Conservation (phyloP, 2,329 filamentous ascomycete species). For the Parastagonospora avenae region DNA sequence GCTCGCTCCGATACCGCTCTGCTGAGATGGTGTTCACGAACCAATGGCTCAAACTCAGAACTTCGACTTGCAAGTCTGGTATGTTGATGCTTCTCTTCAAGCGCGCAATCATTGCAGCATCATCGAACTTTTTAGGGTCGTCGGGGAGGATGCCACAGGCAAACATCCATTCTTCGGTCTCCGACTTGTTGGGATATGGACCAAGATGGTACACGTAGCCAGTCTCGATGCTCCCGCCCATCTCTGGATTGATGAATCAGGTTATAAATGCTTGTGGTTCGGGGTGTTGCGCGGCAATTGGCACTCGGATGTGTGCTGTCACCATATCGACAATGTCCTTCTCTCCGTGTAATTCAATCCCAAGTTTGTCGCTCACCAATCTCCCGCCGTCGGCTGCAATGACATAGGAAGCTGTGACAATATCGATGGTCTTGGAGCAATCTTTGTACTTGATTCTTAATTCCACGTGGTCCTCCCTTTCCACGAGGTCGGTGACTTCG, state of each 20-base stretch:
- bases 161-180: constrained; percentile 43
- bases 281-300: constrained; percentile 28
- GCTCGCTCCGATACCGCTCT: constrained; percentile 24
- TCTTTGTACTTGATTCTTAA: constrained; percentile 17
- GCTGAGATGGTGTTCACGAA: constrained; percentile 34
- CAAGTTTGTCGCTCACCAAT: constrained; percentile 33
- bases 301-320: constrained; percentile 38
- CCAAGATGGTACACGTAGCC: constrained; percentile 46
- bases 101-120: constrained; percentile 11
- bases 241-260: constrained; percentile 43
- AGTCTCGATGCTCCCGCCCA: constrained; percentile 40
- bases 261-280: constrained; percentile 41
- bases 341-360: constrained; percentile 37
- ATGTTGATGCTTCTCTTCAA: constrained; percentile 32
- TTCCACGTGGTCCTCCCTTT: constrained; percentile 24
- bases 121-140: constrained; percentile 29
- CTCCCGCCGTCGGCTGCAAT: constrained; percentile 44
- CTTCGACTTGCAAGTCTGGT: constrained; percentile 33
- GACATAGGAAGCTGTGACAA: constrained; percentile 28
- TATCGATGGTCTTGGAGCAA: neutral
- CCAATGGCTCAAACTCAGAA: constrained; percentile 43
- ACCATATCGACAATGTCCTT: constrained; percentile 43
- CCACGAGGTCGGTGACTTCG: constrained; percentile 30
- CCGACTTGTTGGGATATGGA: constrained; percentile 32
- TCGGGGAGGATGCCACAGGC: constrained; percentile 26